A percentile compares a stretch with the other conserved stretches of the same genome.
Conservation (phyloP, 169 alveolate genomes). For the Eimeria maxima region DNA sequence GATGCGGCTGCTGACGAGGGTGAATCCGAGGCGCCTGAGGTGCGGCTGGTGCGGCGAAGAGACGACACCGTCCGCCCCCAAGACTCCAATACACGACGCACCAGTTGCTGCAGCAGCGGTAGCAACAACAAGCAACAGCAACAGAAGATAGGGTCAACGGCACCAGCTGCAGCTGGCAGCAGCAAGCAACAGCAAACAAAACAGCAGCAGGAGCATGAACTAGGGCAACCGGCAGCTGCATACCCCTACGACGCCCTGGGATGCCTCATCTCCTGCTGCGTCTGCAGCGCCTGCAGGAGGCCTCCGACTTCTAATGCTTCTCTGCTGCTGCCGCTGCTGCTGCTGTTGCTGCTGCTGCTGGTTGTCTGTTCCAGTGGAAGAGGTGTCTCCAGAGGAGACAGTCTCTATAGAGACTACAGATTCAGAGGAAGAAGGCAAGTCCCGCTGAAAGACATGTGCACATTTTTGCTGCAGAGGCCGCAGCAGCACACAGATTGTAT, state of each 20-base stretch:
- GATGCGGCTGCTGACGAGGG: constrained; percentile 26
- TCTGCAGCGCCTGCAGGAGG: neutral
- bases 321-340: constrained; percentile 48
- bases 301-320: constrained; percentile 13
- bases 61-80: constrained; percentile 67
- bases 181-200: too few species aligned
- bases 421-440: constrained; percentile 51
- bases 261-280: constrained; percentile 12
- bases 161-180: neutral
- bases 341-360: constrained; percentile 64
- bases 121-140: too few species aligned
- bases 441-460: constrained; percentile 47
- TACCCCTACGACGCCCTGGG: constrained; percentile 1
- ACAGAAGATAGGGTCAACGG: neutral
- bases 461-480: constrained; percentile 49
- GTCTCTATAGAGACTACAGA: constrained; percentile 57
- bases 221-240: too few species aligned
- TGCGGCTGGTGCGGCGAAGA: constrained; percentile 61
- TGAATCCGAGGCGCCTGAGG: neutral
- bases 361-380: neutral
- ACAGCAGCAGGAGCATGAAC: too few species aligned
- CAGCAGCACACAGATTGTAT: neutral
- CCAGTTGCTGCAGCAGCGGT: too few species aligned
- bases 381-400: constrained; percentile 20
- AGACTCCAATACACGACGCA: constrained; percentile 46